phyloP scores from a whole-genome alignment of 2,329 filamentous ascomycete species.

The Pyrenophora seminiperda region DNA sequence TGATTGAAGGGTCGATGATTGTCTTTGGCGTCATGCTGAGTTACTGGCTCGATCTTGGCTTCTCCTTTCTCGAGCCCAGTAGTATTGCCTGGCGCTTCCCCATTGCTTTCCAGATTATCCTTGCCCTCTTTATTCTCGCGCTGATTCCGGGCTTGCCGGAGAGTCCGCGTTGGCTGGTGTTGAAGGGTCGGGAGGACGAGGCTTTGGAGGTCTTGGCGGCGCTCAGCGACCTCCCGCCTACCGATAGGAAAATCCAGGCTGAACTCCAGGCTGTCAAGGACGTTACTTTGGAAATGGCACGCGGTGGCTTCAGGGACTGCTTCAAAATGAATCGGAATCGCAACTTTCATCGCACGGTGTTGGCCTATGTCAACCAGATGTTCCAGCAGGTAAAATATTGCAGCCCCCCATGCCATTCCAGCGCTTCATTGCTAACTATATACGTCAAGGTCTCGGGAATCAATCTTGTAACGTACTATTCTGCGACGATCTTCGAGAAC shows the following conservation, averaged over 20 bases:
- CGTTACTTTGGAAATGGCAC: slow-evolving; percentile 46
- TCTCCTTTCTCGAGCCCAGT: slow-evolving; percentile 57
- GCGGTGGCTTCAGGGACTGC: slow-evolving; percentile 61
- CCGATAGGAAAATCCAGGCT: slow-evolving; percentile 46
- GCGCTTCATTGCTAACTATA: background rate
- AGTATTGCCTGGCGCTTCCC: slow-evolving; percentile 55
- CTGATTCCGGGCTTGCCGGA: slow-evolving; percentile 50
- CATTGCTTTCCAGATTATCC: slow-evolving; percentile 62
- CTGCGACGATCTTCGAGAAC: slow-evolving; percentile 50
- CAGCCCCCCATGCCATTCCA: background rate
- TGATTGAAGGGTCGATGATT: slow-evolving; percentile 55
- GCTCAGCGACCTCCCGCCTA: slow-evolving; percentile 47
- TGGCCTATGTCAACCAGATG: slow-evolving; percentile 53
- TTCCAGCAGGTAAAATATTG: slow-evolving; percentile 50
- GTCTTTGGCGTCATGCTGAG: slow-evolving; percentile 52
- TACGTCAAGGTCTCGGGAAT: slow-evolving; percentile 50
- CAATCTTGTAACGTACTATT: slow-evolving; percentile 52
- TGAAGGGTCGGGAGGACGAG: slow-evolving; percentile 57
- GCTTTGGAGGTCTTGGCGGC: slow-evolving; percentile 45
- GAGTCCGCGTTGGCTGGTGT: slow-evolving; percentile 57
- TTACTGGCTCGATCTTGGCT: slow-evolving; percentile 51
- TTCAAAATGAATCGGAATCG: slow-evolving; percentile 60
- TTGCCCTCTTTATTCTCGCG: slow-evolving; percentile 61
- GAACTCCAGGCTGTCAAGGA: slow-evolving; percentile 47
- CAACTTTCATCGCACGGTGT: slow-evolving; percentile 51